Evolutionary conservation across 768 basidiomycete species (phyloP), one percentile per base, ranked within the genome.

Genomic region (Kwoniella mangroviensis): DNA sequence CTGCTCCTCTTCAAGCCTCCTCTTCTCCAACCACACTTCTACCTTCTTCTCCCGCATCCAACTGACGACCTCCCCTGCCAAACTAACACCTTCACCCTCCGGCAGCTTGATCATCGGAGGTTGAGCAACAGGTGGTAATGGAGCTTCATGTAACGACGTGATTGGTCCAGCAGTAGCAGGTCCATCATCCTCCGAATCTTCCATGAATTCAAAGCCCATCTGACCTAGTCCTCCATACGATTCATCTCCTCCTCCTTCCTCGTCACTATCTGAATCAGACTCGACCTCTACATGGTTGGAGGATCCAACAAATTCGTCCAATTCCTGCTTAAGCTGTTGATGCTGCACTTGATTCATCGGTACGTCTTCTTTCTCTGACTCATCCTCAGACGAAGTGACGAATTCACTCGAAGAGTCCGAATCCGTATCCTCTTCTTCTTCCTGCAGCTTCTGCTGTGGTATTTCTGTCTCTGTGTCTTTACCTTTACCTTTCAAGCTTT

Each of bases 11-110:
- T 61, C 61, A 55, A 17, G 17, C 58, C 63, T 49, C 63, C 62
- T 63, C 69, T 69, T 67, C 41, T 61, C 72, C 63, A 76, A 54
- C 81, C 81, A 82, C 7, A 68, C 56, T 43, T 80, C 79, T 13
- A 78, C 75, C 66, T 73, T 75, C 54, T 73, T 73, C 42, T 81
- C 80, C 69, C 63, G 74, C 74, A 83, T 79, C 75, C 79, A 81
- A 59, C 78, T 80, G 42, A 82, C 75, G 0, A 83, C 77, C 17
- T 81, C 77, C 15, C 82, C 82, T 0, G 82, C 82, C 42, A 83
- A 43, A 49, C 75, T 75, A 15, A 77, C 52, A 45, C 62, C 66
- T 58, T 79, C 79, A 4, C 73, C 77, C 24, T 73, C 53, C 1
- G 78, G 78, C 24, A 83, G 52, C 28, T 66, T 69, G 22, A 65